Conservation (phyloP, 768 basidiomycete species). For the Lanmaoa rubissima region DNA sequence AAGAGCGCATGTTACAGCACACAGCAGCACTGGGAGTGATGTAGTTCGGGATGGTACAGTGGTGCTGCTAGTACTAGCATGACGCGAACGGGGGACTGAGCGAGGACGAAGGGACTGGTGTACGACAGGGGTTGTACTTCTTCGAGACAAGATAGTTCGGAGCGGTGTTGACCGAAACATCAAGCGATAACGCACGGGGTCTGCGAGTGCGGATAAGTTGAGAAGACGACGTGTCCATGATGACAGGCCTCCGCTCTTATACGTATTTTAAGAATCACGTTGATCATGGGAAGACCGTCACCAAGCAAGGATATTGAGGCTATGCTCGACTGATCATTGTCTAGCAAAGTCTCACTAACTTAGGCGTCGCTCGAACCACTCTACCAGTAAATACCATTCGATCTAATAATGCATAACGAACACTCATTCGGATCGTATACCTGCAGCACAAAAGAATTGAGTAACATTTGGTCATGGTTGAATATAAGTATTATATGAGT, state of each 20-base stretch:
- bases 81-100: not conserved
- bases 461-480: too few relatives aligned
- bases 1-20: conserved; percentile 17
- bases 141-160: conserved; percentile 1
- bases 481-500: too few relatives aligned
- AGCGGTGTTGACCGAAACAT: conserved; percentile 16
- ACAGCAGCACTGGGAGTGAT: conserved; percentile 10
- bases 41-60: not conserved
- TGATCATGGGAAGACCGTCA: not conserved
- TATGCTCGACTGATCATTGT: too few relatives aligned
- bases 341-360: too few relatives aligned
- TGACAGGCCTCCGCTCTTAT: not conserved
- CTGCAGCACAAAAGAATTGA: too few relatives aligned
- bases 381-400: too few relatives aligned
- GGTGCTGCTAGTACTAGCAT: conserved; percentile 7
- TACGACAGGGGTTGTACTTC: not conserved
- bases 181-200: not conserved
- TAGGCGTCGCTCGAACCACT: too few relatives aligned
- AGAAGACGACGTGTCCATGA: not conserved
- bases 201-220: not conserved
- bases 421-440: too few relatives aligned
- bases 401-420: too few relatives aligned
- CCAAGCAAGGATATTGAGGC: not conserved
- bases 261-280: not conserved
- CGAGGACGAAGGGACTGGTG: not conserved